A percentile compares a stretch with the other conserved stretches of the same genome.
Conservation (phyloP, 1,284 basidiomycete genomes). For the Malassezia globosa region DNA sequence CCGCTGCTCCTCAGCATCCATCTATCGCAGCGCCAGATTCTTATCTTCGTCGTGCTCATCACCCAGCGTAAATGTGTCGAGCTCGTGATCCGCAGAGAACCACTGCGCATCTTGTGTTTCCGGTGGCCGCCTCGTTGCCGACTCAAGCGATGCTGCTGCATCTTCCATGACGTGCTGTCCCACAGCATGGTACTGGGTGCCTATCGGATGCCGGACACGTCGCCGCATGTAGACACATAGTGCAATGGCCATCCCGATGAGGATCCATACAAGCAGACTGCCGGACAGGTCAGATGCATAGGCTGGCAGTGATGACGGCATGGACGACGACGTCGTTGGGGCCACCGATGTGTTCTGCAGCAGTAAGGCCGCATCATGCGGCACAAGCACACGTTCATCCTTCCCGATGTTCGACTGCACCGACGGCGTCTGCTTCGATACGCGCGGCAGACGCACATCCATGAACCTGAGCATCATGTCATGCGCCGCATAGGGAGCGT, state of each 20-base stretch:
- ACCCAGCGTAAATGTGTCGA: conserved; percentile 10
- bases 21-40: too few species aligned
- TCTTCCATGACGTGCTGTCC: conserved; percentile 9
- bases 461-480: conserved; percentile 70
- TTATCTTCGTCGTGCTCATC: conserved; percentile 1
- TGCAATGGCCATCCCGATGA: conserved; percentile 63
- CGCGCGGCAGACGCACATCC: conserved; percentile 63
- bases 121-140: background rate
- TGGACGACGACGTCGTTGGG: background rate
- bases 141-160: background rate
- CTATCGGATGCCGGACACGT: conserved; percentile 48
- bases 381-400: conserved; percentile 49
- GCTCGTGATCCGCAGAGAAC: conserved; percentile 4
- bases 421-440: conserved; percentile 62
- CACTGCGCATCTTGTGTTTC: too few species aligned
- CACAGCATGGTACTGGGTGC: conserved; percentile 9
- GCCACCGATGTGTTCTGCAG: too few species aligned
- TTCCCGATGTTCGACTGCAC: conserved; percentile 61
- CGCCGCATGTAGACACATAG: conserved; percentile 63
- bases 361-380: conserved; percentile 35
- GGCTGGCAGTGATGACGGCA: conserved; percentile 1
- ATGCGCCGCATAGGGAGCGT: conserved; percentile 74
- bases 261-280: conserved; percentile 54
- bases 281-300: background rate
- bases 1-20: too few species aligned